Base-by-base conservation (phyloP, 2,329 filamentous ascomycete genomes). In the Podosphaera aphanis region DNA sequence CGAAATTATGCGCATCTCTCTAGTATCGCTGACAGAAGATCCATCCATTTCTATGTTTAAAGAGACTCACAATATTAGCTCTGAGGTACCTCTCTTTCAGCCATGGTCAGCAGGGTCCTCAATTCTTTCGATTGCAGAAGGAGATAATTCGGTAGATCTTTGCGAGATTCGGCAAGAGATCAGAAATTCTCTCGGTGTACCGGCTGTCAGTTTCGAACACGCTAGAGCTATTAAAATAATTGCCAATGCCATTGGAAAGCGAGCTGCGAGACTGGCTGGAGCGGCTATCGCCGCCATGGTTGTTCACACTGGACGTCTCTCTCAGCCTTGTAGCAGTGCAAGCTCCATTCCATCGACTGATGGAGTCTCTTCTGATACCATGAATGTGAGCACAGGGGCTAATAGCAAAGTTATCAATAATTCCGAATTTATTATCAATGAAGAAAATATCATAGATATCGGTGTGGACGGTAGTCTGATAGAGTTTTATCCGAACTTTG, bases 401-500 rank as follows among this genome's bases (percentile, higher is more conserved):
- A 51, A 49, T 10, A 54, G 53, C 21, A 58, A 57, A 45, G 44
- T 58, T 7, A 52, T 51, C 2, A 49, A 53, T 43, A 51, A 53
- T 7, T 49, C 53, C 5, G 52, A 55, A 13, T 41, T 56, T 1
- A 31, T 51, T 2, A 52, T 56, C 16, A 57, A 55, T 11, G 55
- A 57, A 31, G 77, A 83, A 40, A 73, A 86, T 45, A 71, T 90
- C 21, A 66, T 80, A 47, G 90, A 98, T 59, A 75, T 98, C 55
- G 90, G 90, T 56, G 88, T 95, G 1, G 90, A 98, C 59, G 90
- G 90, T 52, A 86, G 79, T 58, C 67, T 98, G 45, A 85, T 95
- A 2, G 90, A 95, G 63, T 90, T 93, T 64, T 95, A 95, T 62
- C 90, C 90, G 7, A 78, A 77, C 57, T 98, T 94, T 64, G 77